phyloP scores from a whole-genome alignment of 148 eudicot species.

The Limonium bicolor region DNA sequence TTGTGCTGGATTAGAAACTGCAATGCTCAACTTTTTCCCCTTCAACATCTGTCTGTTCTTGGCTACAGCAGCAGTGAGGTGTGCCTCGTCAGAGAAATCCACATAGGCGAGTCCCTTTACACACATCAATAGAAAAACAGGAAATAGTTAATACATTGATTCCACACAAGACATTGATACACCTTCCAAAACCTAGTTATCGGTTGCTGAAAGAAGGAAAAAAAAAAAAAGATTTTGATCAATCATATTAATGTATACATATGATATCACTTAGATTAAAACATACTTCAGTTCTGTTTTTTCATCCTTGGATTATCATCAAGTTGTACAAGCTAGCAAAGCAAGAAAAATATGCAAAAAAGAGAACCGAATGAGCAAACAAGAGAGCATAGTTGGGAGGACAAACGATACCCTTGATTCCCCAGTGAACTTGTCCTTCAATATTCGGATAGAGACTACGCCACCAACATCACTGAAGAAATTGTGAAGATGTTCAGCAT shows the following conservation, averaged over 20 bases:
- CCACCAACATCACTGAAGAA: conserved; percentile 91
- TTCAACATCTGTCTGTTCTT: conserved; percentile 56
- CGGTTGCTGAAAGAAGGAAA: no score
- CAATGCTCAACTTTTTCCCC: conserved; percentile 58
- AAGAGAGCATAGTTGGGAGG: no score
- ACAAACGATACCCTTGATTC: conserved; percentile 98
- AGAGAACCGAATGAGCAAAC: no score
- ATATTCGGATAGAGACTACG: conserved; percentile 54
- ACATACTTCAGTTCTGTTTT: no score
- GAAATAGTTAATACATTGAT: not conserved
- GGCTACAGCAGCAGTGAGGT: conserved; percentile 62
- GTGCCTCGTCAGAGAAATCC: conserved; percentile 70
- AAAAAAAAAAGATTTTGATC: no score
- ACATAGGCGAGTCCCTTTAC: conserved; percentile 96
- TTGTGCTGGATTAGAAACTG: conserved; percentile 64
- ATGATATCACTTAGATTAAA: no score
- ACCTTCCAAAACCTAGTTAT: no score
- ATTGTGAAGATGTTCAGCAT: conserved; percentile 33
- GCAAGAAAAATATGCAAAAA: no score
- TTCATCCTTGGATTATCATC: no score
- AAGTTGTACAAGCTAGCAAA: no score
- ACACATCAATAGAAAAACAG: conserved; percentile 3
- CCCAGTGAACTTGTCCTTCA: conserved; percentile 61
- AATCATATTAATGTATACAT: no score
- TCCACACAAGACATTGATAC: no score